Conservation (phyloP, 1,284 basidiomycete species). For the Agaricales sp. region DNA sequence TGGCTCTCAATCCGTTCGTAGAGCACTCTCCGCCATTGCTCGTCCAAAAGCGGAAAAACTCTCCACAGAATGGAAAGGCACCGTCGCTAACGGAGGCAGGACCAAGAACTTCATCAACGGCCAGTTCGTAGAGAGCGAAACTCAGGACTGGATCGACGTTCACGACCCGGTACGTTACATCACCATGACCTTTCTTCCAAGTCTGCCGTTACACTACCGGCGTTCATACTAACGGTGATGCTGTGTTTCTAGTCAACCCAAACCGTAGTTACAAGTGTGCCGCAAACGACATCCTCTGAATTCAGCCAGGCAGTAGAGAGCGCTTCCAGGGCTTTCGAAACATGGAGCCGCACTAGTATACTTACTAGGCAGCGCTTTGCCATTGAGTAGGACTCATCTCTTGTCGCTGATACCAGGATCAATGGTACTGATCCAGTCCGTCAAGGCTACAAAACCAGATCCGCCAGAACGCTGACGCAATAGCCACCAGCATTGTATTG, state of each 20-base stretch:
- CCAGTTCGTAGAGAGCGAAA: conserved; percentile 75
- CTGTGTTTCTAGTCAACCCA: conserved; percentile 62
- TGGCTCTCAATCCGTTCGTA: conserved; percentile 24
- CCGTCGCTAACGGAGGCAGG: conserved; percentile 68
- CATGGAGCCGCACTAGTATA: conserved; percentile 83
- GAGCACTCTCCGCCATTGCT: conserved; percentile 40
- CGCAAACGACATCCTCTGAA: conserved; percentile 78
- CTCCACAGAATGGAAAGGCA: conserved; percentile 75
- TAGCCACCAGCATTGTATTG: conserved; percentile 71
- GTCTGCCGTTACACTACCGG: not conserved
- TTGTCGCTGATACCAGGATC: not conserved
- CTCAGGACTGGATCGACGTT: conserved; percentile 75
- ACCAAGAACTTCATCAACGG: conserved; percentile 90
- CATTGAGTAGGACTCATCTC: conserved; percentile 57
- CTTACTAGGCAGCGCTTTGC: conserved; percentile 84
- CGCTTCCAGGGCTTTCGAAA: conserved; percentile 82
- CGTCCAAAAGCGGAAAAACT: conserved; percentile 54
- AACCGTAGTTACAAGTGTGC: conserved; percentile 80
- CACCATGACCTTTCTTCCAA: too few species aligned
- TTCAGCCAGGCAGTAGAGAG: conserved; percentile 82
- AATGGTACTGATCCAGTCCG: conserved; percentile 3
- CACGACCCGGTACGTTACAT: conserved; percentile 68
- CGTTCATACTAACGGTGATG: not conserved
- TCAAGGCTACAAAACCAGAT: conserved; percentile 71
- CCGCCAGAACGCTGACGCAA: conserved; percentile 66